Base-by-base conservation (phyloP, 768 basidiomycete genomes). In the Suillus clintonianus region DNA sequence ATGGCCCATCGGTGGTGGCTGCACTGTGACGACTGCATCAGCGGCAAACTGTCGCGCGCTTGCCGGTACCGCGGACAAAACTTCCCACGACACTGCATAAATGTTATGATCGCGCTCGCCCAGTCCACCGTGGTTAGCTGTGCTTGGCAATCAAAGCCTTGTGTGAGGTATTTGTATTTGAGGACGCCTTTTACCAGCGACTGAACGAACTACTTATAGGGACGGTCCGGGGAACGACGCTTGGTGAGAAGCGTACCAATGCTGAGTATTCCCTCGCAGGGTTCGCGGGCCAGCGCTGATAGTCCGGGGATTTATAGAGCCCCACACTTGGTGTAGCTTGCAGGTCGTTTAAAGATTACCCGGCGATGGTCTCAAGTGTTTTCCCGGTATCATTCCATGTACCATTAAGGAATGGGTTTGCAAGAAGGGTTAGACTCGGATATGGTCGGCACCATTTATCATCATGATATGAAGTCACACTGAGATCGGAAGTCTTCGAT, bases 401-500 rank as follows among this genome's bases (percentile, higher is more conserved):
- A 17, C 17, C 14, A 22, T 43, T 57, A 34, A 22, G n/a, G 14
- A 36, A 19, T 41, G 13, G 14, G 30, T 62, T 27, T 22, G 32
- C 43, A n/a, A 47, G 45, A 45, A 19, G 27, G 48, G 60, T 63
- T 63, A 48, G 59, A 37, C 19, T 36, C 62, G 57, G 58, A 27
- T n/a, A 8, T 10, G 55, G 57, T 27, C 62, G 60, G 56, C 17
- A 17, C 19, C 19, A 61, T 48, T n/a, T 47, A n/a, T 19, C 50
- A 39, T 34, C 5, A 63, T 51, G n/a, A 51, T 60, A 41, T 59
- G 69, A 73, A 73, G 43, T 63, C 48, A 65, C 45, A 41, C 51
- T 66, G 65, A 43, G 62, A 37, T 66, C 64, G 67, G 67, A 24
- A 27, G 36, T 72, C 71, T 74, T 77, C 69, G 74, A 75, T 74